Evolutionary conservation across 192 early-diverging fungal genomes (phyloP).

Genomic region (Coemansia sp.): DNA sequence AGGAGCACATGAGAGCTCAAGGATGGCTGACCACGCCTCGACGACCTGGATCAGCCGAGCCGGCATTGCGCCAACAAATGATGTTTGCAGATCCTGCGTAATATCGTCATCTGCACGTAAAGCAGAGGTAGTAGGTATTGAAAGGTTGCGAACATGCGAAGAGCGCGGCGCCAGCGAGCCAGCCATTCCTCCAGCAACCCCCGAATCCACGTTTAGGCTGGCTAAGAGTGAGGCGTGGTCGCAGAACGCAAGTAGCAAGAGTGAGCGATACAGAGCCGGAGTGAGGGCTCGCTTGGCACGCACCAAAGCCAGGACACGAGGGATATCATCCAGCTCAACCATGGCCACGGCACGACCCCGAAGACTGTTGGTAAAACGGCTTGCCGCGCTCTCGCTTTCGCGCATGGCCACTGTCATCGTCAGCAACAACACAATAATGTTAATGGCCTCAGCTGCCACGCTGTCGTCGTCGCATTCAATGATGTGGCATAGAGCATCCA

Average conservation of each 20-base stretch:
- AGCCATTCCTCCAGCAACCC: background rate
- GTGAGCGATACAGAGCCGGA: conserved; percentile 28
- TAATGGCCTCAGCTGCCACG: conserved; percentile 32
- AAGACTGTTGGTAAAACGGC: conserved; percentile 37
- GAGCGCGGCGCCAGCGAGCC: background rate
- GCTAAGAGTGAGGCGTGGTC: conserved; percentile 36
- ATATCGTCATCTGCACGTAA: background rate
- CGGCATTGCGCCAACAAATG: conserved; percentile 26
- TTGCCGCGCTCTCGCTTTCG: conserved; percentile 28
- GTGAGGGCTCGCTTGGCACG: conserved; percentile 33
- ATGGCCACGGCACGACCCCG: conserved; percentile 16
- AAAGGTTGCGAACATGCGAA: conserved; percentile 27
- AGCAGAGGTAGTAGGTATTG: background rate
- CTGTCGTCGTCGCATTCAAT: conserved; percentile 40
- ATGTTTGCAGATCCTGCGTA: conserved; percentile 1
- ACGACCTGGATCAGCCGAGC: conserved; percentile 17
- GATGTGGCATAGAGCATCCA: conserved; percentile 32
- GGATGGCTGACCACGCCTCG: conserved; percentile 15
- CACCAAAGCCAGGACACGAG: conserved; percentile 22
- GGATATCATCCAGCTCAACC: conserved; percentile 15
- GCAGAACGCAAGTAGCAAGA: conserved; percentile 19
- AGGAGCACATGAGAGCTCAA: conserved; percentile 25
- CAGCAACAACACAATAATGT: conserved; percentile 37
- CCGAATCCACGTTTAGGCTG: conserved; percentile 26
- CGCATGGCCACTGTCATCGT: conserved; percentile 16